Percentiles rank a stretch among this genome's conserved stretches.
These are phyloP conservation scores for Calonectria leucothoes DNA, from an alignment of 2,329 filamentous ascomycete species.

Conservation along the genomic window DNA sequence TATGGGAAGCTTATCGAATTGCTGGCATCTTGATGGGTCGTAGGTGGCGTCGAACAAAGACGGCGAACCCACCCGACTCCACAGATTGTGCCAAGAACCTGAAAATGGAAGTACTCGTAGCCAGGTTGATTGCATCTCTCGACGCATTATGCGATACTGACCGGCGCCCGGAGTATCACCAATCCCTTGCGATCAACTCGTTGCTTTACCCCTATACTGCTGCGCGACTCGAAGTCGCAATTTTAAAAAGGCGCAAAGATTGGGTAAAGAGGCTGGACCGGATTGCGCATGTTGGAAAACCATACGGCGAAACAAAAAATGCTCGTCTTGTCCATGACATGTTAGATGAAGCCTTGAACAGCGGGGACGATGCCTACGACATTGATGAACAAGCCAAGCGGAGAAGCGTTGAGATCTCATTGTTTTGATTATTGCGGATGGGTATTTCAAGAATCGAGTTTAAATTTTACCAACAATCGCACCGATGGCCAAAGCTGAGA, in stretches of 20 bases:
- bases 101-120: constrained; percentile 31
- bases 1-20: constrained; percentile 44
- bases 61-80: neutral
- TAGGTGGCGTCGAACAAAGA: constrained; percentile 6
- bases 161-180: constrained; percentile 17
- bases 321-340: constrained; percentile 24
- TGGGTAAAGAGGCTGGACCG: constrained; percentile 31
- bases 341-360: constrained; percentile 27
- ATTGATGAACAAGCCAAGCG: constrained; percentile 25
- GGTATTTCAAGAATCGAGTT: too few species aligned
- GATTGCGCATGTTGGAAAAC: constrained; percentile 15
- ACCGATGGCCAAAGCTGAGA: too few species aligned
- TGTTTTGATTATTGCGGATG: constrained; percentile 24
- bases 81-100: neutral
- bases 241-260: constrained; percentile 20
- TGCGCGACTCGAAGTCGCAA: constrained; percentile 38
- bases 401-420: constrained; percentile 27
- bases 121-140: constrained; percentile 37
- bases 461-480: too few species aligned
- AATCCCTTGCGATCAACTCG: constrained; percentile 39
- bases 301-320: constrained; percentile 28
- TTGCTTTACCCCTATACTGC: constrained; percentile 42
- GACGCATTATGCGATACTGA: constrained; percentile 37
- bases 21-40: constrained; percentile 39
- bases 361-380: constrained; percentile 25